These are phyloP conservation scores for Saccharomyces hybrid DNA, from an alignment of 1,139 yeast genomes.

Conservation along the genomic window DNA sequence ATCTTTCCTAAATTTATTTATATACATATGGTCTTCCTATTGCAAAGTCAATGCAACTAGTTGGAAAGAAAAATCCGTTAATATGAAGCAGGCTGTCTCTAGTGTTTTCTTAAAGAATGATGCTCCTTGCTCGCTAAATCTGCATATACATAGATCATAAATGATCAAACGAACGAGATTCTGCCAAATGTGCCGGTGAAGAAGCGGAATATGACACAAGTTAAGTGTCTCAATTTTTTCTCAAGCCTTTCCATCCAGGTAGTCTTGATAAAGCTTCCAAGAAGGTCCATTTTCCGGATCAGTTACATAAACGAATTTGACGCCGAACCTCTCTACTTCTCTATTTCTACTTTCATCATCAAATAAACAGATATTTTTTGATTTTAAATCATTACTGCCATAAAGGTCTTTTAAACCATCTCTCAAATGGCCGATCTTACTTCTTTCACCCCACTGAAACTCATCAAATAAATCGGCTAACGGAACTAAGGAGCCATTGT, in stretches of 20 bases:
- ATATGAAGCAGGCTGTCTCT: no score
- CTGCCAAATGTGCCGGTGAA: no score
- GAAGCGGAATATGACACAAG: no score
- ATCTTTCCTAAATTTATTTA: no score
- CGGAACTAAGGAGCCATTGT: conserved; percentile 27
- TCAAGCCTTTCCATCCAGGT: conserved; percentile 9
- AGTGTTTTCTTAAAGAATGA: no score
- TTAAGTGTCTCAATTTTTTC: no score
- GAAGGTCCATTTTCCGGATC: conserved; percentile 30
- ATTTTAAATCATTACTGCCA: conserved; percentile 31
- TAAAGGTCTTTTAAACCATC: conserved; percentile 37
- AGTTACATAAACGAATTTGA: conserved; percentile 38
- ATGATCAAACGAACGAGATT: no score
- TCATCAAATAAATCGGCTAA: conserved; percentile 36
- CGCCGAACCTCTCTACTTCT: conserved; percentile 47
- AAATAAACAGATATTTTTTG: conserved; percentile 43
- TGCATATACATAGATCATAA: no score
- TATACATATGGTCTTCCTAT: no score
- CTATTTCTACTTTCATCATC: conserved; percentile 54
- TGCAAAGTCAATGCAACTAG: no score
- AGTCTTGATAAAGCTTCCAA: conserved; percentile 29
- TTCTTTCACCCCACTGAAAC: conserved; percentile 55
- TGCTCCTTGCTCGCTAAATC: no score
- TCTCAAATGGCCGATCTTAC: conserved; percentile 45
- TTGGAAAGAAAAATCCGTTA: no score